These are phyloP conservation scores for Amaranthus tricolor DNA, from an alignment of 179 eudicot species.

Conservation along the genomic window DNA sequence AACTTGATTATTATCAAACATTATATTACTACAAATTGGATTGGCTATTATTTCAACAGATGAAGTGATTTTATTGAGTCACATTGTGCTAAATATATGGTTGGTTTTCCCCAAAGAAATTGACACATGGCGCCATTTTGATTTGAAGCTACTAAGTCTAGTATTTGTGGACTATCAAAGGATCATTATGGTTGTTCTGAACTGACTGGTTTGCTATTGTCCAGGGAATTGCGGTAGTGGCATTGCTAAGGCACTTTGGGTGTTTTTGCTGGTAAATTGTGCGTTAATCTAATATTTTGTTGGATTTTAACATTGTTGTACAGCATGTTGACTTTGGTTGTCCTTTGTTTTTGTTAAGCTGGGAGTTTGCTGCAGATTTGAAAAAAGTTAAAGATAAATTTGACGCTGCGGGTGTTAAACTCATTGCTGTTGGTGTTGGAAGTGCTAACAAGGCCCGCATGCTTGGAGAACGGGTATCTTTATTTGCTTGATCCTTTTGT, in stretches of 20 bases:
- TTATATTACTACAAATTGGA: no score
- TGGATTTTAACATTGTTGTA: neutral
- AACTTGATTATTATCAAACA: neutral
- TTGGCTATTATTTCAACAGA: neutral
- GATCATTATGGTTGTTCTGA: neutral
- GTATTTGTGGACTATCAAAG: constrained; percentile 1
- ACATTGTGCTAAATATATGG: constrained; percentile 2
- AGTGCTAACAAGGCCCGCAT: constrained; percentile 71
- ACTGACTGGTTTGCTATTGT: constrained; percentile 2
- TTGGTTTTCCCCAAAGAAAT: neutral
- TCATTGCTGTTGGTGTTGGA: constrained; percentile 94
- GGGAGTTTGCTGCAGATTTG: constrained; percentile 81
- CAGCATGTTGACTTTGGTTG: constrained; percentile 16
- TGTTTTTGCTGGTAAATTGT: constrained; percentile 75
- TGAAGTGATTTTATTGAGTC: constrained; percentile 8
- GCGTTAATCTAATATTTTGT: neutral
- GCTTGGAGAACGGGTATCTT: constrained; percentile 67
- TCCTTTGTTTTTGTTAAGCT: constrained; percentile 34
- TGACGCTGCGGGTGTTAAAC: constrained; percentile 81
- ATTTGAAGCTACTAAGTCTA: neutral
- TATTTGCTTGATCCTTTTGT: neutral
- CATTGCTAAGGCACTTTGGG: constrained; percentile 89
- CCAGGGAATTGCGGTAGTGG: constrained; percentile 85
- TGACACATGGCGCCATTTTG: neutral
- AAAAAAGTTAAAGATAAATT: constrained; percentile 59